These are phyloP conservation scores for Chlamydomonas incerta DNA, from an alignment of 139 green algal species.

Conservation along the genomic window DNA sequence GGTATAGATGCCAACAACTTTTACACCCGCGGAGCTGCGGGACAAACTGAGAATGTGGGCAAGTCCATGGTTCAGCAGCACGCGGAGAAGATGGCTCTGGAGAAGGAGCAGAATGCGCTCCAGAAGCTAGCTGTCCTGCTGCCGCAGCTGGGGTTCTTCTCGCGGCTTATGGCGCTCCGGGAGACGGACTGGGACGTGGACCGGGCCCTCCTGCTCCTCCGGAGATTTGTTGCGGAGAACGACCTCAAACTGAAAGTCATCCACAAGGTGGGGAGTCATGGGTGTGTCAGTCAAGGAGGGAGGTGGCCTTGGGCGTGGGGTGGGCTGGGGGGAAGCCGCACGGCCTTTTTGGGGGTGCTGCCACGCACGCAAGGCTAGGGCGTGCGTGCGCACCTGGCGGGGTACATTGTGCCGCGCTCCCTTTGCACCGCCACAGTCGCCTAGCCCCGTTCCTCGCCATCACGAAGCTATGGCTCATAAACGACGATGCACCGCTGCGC, in stretches of 20 bases:
- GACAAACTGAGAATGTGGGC: slow-evolving; percentile 33
- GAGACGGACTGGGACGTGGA: slow-evolving; percentile 78
- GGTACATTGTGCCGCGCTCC: too few relatives aligned
- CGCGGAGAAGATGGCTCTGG: slow-evolving; percentile 74
- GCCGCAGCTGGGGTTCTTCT: slow-evolving; percentile 74
- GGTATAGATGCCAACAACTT: slow-evolving; percentile 52
- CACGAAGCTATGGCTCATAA: too few relatives aligned
- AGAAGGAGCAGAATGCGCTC: slow-evolving; percentile 78
- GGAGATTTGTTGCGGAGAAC: slow-evolving; percentile 62
- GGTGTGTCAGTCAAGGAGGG: background rate
- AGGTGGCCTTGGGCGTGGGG: too few relatives aligned
- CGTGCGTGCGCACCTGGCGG: too few relatives aligned
- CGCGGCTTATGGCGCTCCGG: slow-evolving; percentile 71
- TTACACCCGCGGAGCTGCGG: slow-evolving; percentile 41
- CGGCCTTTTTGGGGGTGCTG: too few relatives aligned
- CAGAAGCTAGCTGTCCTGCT: slow-evolving; percentile 70
- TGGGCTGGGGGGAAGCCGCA: background rate
- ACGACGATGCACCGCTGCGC: too few relatives aligned
- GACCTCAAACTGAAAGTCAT: slow-evolving; percentile 57
- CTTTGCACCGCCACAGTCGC: too few relatives aligned
- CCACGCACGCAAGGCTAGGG: background rate
- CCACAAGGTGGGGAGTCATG: slow-evolving; percentile 47
- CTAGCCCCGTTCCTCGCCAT: too few relatives aligned
- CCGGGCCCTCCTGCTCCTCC: slow-evolving; percentile 69
- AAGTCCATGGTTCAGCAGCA: slow-evolving; percentile 69